Evolutionary conservation across 2,329 filamentous ascomycete species (phyloP), one percentile per base, ranked within the genome.

Genomic region (Ophidiomyces ophidiicola): DNA sequence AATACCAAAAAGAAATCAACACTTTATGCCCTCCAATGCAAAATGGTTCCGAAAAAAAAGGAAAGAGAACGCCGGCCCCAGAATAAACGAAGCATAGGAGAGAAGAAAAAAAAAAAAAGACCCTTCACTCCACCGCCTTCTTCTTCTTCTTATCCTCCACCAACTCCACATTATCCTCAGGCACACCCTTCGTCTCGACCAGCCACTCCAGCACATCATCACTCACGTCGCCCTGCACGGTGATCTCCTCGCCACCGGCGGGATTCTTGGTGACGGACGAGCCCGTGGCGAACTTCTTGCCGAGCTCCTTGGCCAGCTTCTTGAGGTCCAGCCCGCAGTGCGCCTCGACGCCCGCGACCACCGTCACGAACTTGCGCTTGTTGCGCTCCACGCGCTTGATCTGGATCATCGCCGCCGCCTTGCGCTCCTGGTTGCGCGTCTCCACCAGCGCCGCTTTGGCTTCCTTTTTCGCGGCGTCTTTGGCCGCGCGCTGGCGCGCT

Each of bases 331-430:
- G 62, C 0, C 85, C 85, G 33, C n/a, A n/a, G 55, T 94, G 93
- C 0, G 80, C 78, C 60, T 98, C 90, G 14, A 98, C 70, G 0
- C 90, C 90, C 5, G 76, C 76, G n/a, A 98, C 78, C 11, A 87
- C 80, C 0, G 90, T 98, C 39, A 98, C 87, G 58, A 79, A 92
- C 68, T 98, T 98, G 56, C 90, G 78, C 72, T 98, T 98, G 65
- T 94, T 96, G 47, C 90, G 78, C 70, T 96, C 90, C 52, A 98
- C 90, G 18, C 90, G 83, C 73, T 94, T 94, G 66, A 98, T 94
- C 42, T 76, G 78, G 39, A 98, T 68, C 55, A 86, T 81, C 48
- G 81, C 83, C 44, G 81, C 76, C 25, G 85, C 84, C 50, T 88
- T 81, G 56, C 81, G 79, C 58, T 87, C 84, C 17, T 78, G 79